phyloP scores from a whole-genome alignment of 345 rosid species.

The Brassica nigra region DNA sequence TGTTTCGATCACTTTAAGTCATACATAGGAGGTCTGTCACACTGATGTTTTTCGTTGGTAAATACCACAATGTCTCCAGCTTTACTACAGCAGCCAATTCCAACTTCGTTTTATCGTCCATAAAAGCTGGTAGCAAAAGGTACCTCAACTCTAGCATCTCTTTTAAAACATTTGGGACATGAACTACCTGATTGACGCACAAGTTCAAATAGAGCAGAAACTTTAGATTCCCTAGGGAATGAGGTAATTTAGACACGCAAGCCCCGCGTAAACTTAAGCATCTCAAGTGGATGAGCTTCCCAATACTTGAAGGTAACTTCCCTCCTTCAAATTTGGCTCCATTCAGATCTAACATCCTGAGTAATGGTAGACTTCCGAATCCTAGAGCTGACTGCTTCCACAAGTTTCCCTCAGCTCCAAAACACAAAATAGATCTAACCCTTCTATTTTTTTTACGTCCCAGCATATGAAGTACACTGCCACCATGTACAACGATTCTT shows the following conservation, averaged over 20 bases:
- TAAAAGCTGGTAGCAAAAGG: constrained; percentile 17
- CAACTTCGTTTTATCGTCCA: constrained; percentile 9
- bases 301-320: constrained; percentile 39
- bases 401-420: background rate
- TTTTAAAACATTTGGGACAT: constrained; percentile 30
- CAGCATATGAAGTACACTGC: background rate
- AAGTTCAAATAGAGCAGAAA: constrained; percentile 29
- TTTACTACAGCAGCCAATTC: constrained; percentile 24
- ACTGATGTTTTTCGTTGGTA: background rate
- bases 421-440: constrained; percentile 11
- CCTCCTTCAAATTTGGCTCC: constrained; percentile 8
- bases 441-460: background rate
- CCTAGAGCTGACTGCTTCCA: background rate
- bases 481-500: constrained; percentile 5
- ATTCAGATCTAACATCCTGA: constrained; percentile 29
- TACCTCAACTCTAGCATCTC: constrained; percentile 19
- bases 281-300: constrained; percentile 47
- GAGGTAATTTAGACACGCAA: constrained; percentile 17
- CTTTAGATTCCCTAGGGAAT: constrained; percentile 28
- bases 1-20: background rate
- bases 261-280: constrained; percentile 28
- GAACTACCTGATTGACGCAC: constrained; percentile 16
- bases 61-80: constrained; percentile 7
- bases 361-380: constrained; percentile 30
- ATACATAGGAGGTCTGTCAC: constrained; percentile 15